Evolutionary conservation across 2,329 filamentous ascomycete species (phyloP), one percentile per base, ranked within the genome.

Genomic region (Cladosporium sp.): DNA sequence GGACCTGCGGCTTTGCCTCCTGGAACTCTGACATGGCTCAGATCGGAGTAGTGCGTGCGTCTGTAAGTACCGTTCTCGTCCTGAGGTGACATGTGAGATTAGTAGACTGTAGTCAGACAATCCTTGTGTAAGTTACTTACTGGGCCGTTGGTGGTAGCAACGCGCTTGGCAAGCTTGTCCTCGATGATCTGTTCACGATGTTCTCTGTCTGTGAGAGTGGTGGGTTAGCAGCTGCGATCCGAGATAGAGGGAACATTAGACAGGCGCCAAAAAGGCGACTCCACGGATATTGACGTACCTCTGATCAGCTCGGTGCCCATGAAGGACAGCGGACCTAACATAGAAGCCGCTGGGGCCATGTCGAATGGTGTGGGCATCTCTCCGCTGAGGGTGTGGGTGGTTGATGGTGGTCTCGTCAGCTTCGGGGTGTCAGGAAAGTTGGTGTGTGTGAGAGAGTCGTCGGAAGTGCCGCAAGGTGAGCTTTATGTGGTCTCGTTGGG

Each of bases 1-100:
- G 75, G 67, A 22, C 74, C 68, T 4, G 75, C 72, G 20, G 77
- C 68, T 17, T 69, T 69, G 13, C 73, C 73, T 9, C 74, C 73
- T n/a, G 66, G 65, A 24, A 77, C 77, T 12, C 68, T 63, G 22
- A 55, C 37, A 40, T 55, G 47, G 52, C 40, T 47, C 20, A 37
- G 42, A 24, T 55, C 52, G 19, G 32, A 47, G 52, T 47, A 55
- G 7, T 34, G 42, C 9, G 32, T 55, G 19, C 52, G 52, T 10
- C 34, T 22, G 40, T 55, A 40, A 13, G 40, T 47, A 19, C 32
- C 25, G 8, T 36, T 24, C 17, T 36, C 32, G 17, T 37, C 40
- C 52, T 55, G 40, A 17, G 15, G 6, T 25, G 17, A 28, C 12
- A 2, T 8, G 20, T 25, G 5, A 6, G 6, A n/a, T 55, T 34